Percentiles rank a stretch among this genome's conserved stretches.
Evolutionary conservation across 176 grass and related monocot species (phyloP).

Genomic region (Lolium rigidum): DNA sequence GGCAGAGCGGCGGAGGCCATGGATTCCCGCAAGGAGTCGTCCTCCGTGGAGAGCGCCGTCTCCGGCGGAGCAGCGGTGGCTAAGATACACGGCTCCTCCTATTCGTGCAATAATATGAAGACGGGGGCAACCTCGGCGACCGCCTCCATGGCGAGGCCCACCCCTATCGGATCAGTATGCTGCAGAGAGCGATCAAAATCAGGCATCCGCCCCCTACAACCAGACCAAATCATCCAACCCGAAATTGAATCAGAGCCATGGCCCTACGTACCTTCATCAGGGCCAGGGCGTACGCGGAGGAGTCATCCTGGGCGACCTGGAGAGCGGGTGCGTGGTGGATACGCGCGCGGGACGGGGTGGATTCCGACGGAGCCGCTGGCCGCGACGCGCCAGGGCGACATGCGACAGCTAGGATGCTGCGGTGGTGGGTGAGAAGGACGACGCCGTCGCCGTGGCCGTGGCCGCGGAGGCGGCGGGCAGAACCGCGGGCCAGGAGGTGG

Average conservation of each 20-base stretch:
- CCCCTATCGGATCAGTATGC: conserved; percentile 89
- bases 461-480: conserved; percentile 48
- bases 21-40: too few species aligned
- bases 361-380: conserved; percentile 48
- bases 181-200: conserved; percentile 44
- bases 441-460: conserved; percentile 36
- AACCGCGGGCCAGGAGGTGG: conserved; percentile 53
- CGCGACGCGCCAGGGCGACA: conserved; percentile 71
- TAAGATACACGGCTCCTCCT: too few species aligned
- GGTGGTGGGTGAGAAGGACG: conserved; percentile 43
- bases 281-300: too few species aligned
- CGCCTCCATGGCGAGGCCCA: conserved; percentile 93
- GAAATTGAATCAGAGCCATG: conserved; percentile 46
- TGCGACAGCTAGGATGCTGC: conserved; percentile 61
- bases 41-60: too few species aligned
- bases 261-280: too few species aligned
- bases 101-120: too few species aligned
- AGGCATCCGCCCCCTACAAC: conserved; percentile 23
- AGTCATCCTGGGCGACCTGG: too few species aligned
- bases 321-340: conserved; percentile 85
- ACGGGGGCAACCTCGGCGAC: conserved; percentile 82
- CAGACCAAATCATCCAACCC: background rate
- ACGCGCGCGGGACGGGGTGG: conserved; percentile 74
- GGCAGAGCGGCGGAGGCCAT: too few species aligned
- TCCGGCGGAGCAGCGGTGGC: too few species aligned